Percentiles rank a stretch among this genome's conserved stretches.
Evolutionary conservation across 352 stramenopile genomes (phyloP).

Genomic region (Aphanomyces invadans): DNA sequence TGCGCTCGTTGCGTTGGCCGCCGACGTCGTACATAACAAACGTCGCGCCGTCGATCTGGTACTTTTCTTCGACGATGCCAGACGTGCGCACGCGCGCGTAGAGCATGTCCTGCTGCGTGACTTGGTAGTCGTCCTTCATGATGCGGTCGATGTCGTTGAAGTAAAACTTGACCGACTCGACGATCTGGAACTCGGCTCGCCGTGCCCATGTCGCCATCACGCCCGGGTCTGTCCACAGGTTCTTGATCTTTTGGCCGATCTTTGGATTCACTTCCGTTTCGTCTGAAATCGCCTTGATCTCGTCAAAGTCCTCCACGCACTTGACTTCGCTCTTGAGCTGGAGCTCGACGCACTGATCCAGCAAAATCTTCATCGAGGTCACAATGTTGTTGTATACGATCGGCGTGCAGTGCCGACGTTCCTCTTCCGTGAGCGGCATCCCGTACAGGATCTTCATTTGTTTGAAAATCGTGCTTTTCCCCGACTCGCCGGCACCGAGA

Average conservation of each 20-base stretch:
- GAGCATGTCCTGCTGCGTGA: slow-evolving; percentile 93
- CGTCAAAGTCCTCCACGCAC: slow-evolving; percentile 68
- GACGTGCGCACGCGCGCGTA: slow-evolving; percentile 92
- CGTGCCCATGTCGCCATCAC: slow-evolving; percentile 88
- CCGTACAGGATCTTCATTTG: slow-evolving; percentile 90
- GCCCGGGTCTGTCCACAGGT: slow-evolving; percentile 88
- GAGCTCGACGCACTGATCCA: slow-evolving; percentile 78
- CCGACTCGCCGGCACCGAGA: slow-evolving; percentile 90
- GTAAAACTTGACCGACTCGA: slow-evolving; percentile 96
- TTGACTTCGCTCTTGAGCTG: slow-evolving; percentile 74
- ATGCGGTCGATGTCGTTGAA: slow-evolving; percentile 94
- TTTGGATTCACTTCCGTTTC: slow-evolving; percentile 84
- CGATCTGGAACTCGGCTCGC: slow-evolving; percentile 91
- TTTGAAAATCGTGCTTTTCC: slow-evolving; percentile 93
- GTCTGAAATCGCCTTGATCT: slow-evolving; percentile 70
- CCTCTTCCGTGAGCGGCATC: slow-evolving; percentile 72
- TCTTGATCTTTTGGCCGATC: slow-evolving; percentile 89
- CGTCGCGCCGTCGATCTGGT: slow-evolving; percentile 92
- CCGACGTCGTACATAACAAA: slow-evolving; percentile 97
- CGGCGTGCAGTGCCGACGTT: slow-evolving; percentile 78
- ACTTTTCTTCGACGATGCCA: slow-evolving; percentile 93
- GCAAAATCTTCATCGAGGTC: slow-evolving; percentile 86
- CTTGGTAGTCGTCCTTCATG: slow-evolving; percentile 88
- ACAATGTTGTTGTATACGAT: slow-evolving; percentile 90
- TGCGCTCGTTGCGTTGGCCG: slow-evolving; percentile 93